Evolutionary conservation across 2,329 filamentous ascomycete species (phyloP), one percentile per base, ranked within the genome.

Genomic region (Cytospora leucostoma): DNA sequence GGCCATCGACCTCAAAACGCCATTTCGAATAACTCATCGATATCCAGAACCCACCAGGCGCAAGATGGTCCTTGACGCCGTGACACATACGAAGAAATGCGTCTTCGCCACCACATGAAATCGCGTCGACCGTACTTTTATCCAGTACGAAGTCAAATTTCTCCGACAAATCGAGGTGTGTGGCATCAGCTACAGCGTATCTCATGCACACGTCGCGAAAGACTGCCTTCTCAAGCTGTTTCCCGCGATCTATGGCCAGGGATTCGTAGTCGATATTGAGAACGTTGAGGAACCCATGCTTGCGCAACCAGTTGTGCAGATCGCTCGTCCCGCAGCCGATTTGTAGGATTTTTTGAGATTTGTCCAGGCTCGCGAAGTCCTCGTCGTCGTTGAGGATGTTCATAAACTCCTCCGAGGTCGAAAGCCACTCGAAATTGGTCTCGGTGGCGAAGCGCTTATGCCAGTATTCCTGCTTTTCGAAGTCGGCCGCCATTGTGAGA

Each of bases 181-280:
- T 82, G n/a, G 71, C 79, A 62, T 83, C 80, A 3, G 76, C 78
- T 1, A 81, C 76, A 6, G 70, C 66, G 61, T 83, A 83, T 32
- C 71, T 70, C 74, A 77, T 80, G 17, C 63, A 65, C 4, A 82
- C 74, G 61, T 82, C 75, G 19, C 79, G 78, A 66, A 83, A 83
- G 1, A 68, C 72, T 7, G 67, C 56, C 33, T 67, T 56, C 67
- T 83, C 80, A 2, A 79, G 71, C 35, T 75, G 68, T 4, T 72
- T 74, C 1, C 80, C 80, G 34, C 78, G 75, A 27, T 78, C 73
- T 10, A 78, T 70, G 7, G 81, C 81, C 7, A 80, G 72, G 5
- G 80, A 80, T 67, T 82, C 80, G 66, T 79, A 83, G 70, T 83
- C 81, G 64, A 81, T 70, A 64, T 83, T 83, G 7, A 78, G 79